Conservation (phyloP, 2,329 filamentous ascomycete genomes). For the Fragosphaeria purpurea region DNA sequence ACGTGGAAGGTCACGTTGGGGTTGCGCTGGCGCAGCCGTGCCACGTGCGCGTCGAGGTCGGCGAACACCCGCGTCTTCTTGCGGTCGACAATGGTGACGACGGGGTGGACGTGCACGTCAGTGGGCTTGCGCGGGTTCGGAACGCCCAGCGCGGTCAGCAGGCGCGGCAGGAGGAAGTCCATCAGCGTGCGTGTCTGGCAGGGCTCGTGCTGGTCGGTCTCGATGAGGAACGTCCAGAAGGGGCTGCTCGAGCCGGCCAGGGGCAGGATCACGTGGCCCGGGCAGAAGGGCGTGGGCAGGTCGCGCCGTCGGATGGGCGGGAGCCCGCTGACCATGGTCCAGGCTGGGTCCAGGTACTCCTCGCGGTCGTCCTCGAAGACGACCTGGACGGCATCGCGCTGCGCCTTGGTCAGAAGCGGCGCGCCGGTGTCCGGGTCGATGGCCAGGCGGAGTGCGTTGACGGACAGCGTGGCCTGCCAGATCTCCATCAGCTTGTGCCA, state of each 20-base stretch:
- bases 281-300: constrained; percentile 14
- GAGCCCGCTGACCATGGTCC: constrained; percentile 16
- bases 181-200: constrained; percentile 6
- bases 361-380: constrained; percentile 12
- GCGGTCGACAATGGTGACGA: constrained; percentile 16
- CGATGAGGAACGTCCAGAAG: constrained; percentile 15
- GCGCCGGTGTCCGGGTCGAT: constrained; percentile 11
- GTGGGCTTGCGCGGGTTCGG: background rate
- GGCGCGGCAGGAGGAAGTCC: constrained; percentile 4
- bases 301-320: constrained; percentile 13
- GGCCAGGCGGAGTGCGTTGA: constrained; percentile 16
- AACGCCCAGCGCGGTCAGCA: background rate
- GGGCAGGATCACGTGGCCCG: constrained; percentile 7
- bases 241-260: constrained; percentile 17
- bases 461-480: constrained; percentile 17
- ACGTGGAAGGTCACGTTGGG: constrained; percentile 13
- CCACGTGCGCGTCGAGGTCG: constrained; percentile 9
- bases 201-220: constrained; percentile 4
- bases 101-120: constrained; percentile 1
- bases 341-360: background rate
- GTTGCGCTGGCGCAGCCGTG: constrained; percentile 8
- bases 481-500: constrained; percentile 21
- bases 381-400: constrained; percentile 13
- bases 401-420: constrained; percentile 13
- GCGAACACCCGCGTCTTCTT: constrained; percentile 13